These are phyloP conservation scores for Aureobasidium sp. DNA, from an alignment of 2,329 filamentous ascomycete species.

Conservation along the genomic window DNA sequence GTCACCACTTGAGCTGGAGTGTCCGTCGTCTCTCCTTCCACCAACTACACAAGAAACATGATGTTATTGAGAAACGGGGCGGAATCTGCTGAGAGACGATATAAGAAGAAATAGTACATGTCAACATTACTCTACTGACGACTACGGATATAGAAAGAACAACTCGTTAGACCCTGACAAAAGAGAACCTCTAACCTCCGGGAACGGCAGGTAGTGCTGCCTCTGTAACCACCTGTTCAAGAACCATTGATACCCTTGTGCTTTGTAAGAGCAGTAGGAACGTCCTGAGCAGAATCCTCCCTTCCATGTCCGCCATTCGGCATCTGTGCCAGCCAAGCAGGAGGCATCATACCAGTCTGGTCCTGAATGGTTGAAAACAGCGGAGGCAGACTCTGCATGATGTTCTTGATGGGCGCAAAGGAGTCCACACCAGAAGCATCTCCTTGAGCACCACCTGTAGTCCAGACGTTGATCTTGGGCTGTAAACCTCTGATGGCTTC, in stretches of 20 bases:
- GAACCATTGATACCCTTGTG: not conserved
- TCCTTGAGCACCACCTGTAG: slow-evolving; percentile 50
- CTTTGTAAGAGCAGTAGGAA: not conserved
- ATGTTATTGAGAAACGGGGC: no score
- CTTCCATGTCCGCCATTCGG: slow-evolving; percentile 25
- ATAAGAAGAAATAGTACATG: not conserved
- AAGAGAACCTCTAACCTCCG: no score
- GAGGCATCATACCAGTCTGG: slow-evolving; percentile 75
- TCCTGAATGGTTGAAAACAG: slow-evolving; percentile 79
- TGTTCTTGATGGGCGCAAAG: slow-evolving; percentile 60
- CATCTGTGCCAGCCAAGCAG: slow-evolving; percentile 59
- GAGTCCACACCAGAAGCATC: slow-evolving; percentile 41
- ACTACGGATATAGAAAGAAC: not conserved
- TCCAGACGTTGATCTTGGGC: slow-evolving; percentile 89
- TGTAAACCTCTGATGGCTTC: slow-evolving; percentile 65
- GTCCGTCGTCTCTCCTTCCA: no score
- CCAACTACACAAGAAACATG: no score
- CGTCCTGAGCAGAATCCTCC: slow-evolving; percentile 20
- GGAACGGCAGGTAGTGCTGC: no score
- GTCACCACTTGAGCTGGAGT: no score
- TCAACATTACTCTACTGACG: not conserved
- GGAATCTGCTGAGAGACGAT: no score
- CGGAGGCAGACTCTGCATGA: slow-evolving; percentile 78
- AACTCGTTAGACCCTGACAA: not conserved
- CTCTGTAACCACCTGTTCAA: not conserved